A percentile compares a stretch with the other conserved stretches of the same genome.
Evolutionary conservation across 352 stramenopile species (phyloP).

Genomic region (Phytophthora podocarpi): DNA sequence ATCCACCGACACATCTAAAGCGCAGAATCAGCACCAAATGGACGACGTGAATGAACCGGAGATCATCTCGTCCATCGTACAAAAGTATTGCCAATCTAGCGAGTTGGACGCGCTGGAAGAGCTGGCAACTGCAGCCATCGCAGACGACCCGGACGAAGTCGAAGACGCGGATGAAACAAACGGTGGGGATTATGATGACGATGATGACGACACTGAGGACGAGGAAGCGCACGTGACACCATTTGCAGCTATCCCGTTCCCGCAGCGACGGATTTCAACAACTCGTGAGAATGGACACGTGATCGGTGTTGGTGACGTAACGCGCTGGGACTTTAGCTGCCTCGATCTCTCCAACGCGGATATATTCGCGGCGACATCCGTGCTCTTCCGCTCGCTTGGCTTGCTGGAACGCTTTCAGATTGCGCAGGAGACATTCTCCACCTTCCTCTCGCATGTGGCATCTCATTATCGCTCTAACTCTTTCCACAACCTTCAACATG

Average conservation of each 20-base stretch:
- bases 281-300: constrained; percentile 33
- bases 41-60: constrained; percentile 52
- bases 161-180: constrained; percentile 23
- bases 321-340: constrained; percentile 57
- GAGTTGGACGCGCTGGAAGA: constrained; percentile 50
- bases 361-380: constrained; percentile 48
- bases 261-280: constrained; percentile 23
- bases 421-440: constrained; percentile 51
- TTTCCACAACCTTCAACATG: constrained; percentile 84
- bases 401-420: constrained; percentile 64
- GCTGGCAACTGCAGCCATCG: constrained; percentile 19
- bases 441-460: constrained; percentile 61
- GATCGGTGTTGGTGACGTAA: constrained; percentile 51
- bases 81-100: constrained; percentile 62
- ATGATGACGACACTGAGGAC: constrained; percentile 3
- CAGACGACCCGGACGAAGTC: constrained; percentile 31
- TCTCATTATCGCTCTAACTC: constrained; percentile 69
- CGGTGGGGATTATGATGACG: constrained; percentile 4
- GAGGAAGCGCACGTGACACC: constrained; percentile 7
- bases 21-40: constrained; percentile 1
- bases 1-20: constrained; percentile 4
- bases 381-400: constrained; percentile 62
- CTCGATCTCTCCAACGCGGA: constrained; percentile 60
- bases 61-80: constrained; percentile 65
- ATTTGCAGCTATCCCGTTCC: constrained; percentile 20